Conservation (phyloP, 768 basidiomycete genomes). For the Lentinula detonsa region DNA sequence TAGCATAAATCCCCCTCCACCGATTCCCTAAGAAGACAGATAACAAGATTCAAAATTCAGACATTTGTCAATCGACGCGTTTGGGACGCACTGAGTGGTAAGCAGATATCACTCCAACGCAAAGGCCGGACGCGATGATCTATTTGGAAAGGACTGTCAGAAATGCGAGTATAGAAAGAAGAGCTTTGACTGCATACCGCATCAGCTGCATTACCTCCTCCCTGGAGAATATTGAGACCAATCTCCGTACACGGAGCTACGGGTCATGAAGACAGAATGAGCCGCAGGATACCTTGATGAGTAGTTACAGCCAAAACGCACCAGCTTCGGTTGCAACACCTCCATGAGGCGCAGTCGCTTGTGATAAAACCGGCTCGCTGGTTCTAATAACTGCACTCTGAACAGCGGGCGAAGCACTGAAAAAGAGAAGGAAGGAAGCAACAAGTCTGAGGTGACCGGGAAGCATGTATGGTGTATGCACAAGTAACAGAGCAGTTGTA, state of each 20-base stretch:
- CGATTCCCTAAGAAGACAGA: neutral
- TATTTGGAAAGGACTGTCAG: neutral
- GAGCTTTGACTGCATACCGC: slow-evolving; percentile 19
- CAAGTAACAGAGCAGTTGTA: no score
- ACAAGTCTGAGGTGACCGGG: no score
- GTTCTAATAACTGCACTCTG: neutral
- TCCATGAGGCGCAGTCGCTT: neutral
- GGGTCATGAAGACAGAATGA: no score
- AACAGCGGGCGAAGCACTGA: neutral
- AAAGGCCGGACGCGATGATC: slow-evolving; percentile 34
- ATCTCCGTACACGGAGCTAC: slow-evolving; percentile 26
- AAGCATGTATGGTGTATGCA: no score
- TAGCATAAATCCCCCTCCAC: slow-evolving; percentile 3
- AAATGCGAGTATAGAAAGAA: no score
- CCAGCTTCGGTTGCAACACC: slow-evolving; percentile 3
- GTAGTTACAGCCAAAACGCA: neutral
- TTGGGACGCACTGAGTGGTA: slow-evolving; percentile 18
- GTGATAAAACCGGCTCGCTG: slow-evolving; percentile 2
- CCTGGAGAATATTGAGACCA: slow-evolving; percentile 30
- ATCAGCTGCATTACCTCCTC: slow-evolving; percentile 42
- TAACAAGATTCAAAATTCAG: no score
- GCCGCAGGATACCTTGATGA: neutral
- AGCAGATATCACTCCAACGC: slow-evolving; percentile 27
- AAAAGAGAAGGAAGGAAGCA: no score
- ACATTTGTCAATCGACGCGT: no score